Evolutionary conservation across 176 grass and related monocot species (phyloP).

Genomic region (Carex myosuroides): DNA sequence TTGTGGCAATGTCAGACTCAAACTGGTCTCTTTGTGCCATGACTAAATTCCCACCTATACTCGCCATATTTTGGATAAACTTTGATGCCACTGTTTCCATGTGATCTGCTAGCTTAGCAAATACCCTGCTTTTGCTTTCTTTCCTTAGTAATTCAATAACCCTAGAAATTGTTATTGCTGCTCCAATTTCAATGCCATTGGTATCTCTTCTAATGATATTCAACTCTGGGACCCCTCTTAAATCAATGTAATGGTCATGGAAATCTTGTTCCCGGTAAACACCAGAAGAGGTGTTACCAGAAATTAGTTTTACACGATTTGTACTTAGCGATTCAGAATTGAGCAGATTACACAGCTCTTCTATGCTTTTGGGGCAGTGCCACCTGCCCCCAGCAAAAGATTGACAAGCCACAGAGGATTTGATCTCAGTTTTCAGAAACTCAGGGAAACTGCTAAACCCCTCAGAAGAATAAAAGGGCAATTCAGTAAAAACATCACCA

Average conservation of each 20-base stretch:
- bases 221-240: constrained; percentile 55
- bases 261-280: constrained; percentile 65
- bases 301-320: constrained; percentile 52
- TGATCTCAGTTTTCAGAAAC: constrained; percentile 76
- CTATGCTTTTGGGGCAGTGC: constrained; percentile 45
- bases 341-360: constrained; percentile 48
- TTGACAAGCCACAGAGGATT: constrained; percentile 12
- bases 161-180: constrained; percentile 57
- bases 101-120: constrained; percentile 57
- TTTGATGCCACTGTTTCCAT: constrained; percentile 57
- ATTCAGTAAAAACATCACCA: constrained; percentile 16
- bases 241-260: constrained; percentile 52
- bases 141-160: constrained; percentile 55
- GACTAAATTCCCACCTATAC: constrained; percentile 67
- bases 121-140: constrained; percentile 30
- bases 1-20: constrained; percentile 53
- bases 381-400: constrained; percentile 13
- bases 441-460: constrained; percentile 58
- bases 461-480: constrained; percentile 31
- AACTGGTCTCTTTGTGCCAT: constrained; percentile 69
- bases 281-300: constrained; percentile 65
- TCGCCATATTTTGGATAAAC: constrained; percentile 72
- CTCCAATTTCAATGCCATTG: constrained; percentile 55
- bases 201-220: constrained; percentile 33
- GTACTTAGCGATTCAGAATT: constrained; percentile 26